A percentile compares a stretch with the other conserved stretches of the same genome.
Conservation (phyloP, 2,329 filamentous ascomycete genomes). For the Aspergillus fumigatus region DNA sequence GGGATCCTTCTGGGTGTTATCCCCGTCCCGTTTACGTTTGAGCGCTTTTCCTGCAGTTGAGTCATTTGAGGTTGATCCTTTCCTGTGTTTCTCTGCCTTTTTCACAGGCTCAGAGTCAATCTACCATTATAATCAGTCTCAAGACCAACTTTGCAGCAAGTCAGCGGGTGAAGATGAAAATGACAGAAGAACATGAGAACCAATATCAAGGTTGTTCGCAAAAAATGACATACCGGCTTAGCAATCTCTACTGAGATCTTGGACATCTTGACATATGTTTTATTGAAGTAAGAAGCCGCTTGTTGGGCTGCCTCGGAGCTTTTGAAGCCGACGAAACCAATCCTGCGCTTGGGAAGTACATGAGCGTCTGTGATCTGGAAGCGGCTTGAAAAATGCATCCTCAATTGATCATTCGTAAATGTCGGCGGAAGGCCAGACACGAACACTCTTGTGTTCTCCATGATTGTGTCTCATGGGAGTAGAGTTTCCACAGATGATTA, state of each 20-base stretch:
- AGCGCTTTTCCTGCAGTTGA: constrained; percentile 24
- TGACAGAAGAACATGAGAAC: constrained; percentile 5
- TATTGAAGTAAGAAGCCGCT: constrained; percentile 94
- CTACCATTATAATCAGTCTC: constrained; percentile 40
- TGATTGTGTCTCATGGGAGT: constrained; percentile 31
- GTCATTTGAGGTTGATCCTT: constrained; percentile 16
- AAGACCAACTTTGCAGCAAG: constrained; percentile 33
- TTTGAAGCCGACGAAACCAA: constrained; percentile 94
- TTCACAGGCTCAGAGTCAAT: constrained; percentile 34
- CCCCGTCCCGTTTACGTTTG: constrained; percentile 40
- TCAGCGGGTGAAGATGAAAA: constrained; percentile 33
- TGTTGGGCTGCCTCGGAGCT: constrained; percentile 71
- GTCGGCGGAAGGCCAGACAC: constrained; percentile 74
- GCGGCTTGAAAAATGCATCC: constrained; percentile 78
- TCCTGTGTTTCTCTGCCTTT: constrained; percentile 21
- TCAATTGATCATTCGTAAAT: constrained; percentile 78
- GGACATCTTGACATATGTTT: constrained; percentile 91
- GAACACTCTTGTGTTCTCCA: constrained; percentile 75
- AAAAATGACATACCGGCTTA: constrained; percentile 59
- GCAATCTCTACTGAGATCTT: constrained; percentile 88
- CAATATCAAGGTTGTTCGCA: constrained; percentile 10
- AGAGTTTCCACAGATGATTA: constrained; percentile 2
- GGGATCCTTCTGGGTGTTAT: constrained; percentile 65
- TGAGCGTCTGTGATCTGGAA: constrained; percentile 84
- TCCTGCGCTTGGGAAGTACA: constrained; percentile 81